Evolutionary conservation across 2,329 filamentous ascomycete genomes (phyloP).

Genomic region (Nakataea oryzae): DNA sequence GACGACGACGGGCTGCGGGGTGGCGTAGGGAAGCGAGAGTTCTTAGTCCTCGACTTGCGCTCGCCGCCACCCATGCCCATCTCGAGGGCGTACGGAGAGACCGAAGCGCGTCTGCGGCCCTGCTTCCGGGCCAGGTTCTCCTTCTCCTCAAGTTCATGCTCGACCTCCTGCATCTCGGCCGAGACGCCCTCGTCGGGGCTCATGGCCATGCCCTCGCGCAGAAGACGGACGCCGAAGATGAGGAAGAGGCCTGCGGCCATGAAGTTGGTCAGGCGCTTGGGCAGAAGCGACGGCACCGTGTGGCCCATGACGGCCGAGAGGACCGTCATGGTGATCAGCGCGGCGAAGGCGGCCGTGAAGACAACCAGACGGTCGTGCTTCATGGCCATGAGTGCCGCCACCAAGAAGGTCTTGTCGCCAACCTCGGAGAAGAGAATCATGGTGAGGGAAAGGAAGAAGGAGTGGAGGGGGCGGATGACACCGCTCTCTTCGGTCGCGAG

Average conservation of each 20-base stretch:
- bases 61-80: constrained; percentile 53
- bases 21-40: constrained; percentile 65
- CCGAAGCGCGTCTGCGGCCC: constrained; percentile 52
- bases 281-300: constrained; percentile 79
- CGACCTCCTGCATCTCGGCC: constrained; percentile 98
- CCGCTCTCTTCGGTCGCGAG: constrained; percentile 32
- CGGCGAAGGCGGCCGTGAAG: constrained; percentile 88
- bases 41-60: constrained; percentile 59
- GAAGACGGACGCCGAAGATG: constrained; percentile 74
- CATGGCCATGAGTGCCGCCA: constrained; percentile 98
- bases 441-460: constrained; percentile 81
- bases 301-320: constrained; percentile 89
- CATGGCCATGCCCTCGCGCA: constrained; percentile 84
- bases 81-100: constrained; percentile 70
- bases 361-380: constrained; percentile 89
- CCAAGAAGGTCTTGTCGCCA: constrained; percentile 96
- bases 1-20: constrained; percentile 73
- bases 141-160: constrained; percentile 87
- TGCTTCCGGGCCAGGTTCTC: constrained; percentile 65
- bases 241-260: constrained; percentile 79
- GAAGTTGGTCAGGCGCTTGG: constrained; percentile 83
- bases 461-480: constrained; percentile 73
- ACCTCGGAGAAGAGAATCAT: constrained; percentile 98
- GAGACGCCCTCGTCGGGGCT: constrained; percentile 78
- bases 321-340: constrained; percentile 87